Evolutionary conservation across 768 basidiomycete species (phyloP).

Genomic region (Pilatotrama ljubarskyi): DNA sequence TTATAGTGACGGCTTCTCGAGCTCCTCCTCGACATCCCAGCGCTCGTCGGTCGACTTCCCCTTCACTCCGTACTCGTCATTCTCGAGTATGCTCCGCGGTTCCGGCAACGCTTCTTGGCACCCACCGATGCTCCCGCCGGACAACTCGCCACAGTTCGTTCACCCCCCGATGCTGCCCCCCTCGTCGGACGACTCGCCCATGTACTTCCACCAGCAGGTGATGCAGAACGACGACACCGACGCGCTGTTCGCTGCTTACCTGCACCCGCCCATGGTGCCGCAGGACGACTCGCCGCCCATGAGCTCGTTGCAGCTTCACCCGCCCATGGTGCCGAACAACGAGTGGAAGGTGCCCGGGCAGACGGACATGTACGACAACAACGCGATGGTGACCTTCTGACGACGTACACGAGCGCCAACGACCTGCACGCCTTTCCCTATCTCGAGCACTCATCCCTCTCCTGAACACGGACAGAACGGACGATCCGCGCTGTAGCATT

Average conservation of each 20-base stretch:
- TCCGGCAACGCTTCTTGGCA: conserved; percentile 68
- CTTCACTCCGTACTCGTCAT: conserved; percentile 53
- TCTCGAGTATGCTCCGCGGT: conserved; percentile 54
- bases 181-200: conserved; percentile 55
- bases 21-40: conserved; percentile 54
- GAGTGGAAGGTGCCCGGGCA: conserved; percentile 33
- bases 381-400: conserved; percentile 38
- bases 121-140: conserved; percentile 68
- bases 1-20: conserved; percentile 61
- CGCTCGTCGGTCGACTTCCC: conserved; percentile 66
- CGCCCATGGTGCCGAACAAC: conserved; percentile 36
- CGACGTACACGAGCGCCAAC: conserved; percentile 15
- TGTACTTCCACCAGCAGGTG: conserved; percentile 67
- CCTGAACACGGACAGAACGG: conserved; percentile 23
- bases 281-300: conserved; percentile 38
- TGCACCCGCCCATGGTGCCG: conserved; percentile 57
- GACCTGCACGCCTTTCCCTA: conserved; percentile 12
- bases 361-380: conserved; percentile 35
- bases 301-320: conserved; percentile 34
- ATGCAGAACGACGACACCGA: conserved; percentile 62
- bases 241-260: conserved; percentile 51
- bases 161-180: conserved; percentile 71
- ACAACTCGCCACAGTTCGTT: conserved; percentile 52
- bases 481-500: conserved; percentile 26
- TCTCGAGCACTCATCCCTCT: conserved; percentile 10